Evolutionary conservation across 441 rosid species (phyloP).

Genomic region (Gossypium gossypioides): DNA sequence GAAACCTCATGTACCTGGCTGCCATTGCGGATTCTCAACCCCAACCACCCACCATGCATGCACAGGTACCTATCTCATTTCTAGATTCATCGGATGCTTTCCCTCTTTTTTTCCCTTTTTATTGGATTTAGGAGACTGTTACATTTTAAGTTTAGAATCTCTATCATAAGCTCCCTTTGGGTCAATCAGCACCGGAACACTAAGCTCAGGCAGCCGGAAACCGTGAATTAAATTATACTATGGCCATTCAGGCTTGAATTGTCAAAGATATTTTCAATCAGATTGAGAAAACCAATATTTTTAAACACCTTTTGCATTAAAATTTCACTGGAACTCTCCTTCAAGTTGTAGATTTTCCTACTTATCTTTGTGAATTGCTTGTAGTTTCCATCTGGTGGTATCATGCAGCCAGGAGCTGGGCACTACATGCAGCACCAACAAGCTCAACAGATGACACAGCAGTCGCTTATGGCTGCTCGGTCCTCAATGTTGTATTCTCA

Average conservation of each 20-base stretch:
- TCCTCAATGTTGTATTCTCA: slow-evolving; percentile 83
- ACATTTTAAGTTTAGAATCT: neutral
- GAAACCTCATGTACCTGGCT: slow-evolving; percentile 92
- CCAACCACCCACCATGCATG: slow-evolving; percentile 64
- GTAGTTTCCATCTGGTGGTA: slow-evolving; percentile 61
- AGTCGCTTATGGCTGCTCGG: slow-evolving; percentile 83
- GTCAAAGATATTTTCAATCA: neutral
- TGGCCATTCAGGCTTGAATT: neutral
- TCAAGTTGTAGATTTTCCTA: slow-evolving; percentile 5
- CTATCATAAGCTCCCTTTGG: neutral
- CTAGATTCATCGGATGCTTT: neutral
- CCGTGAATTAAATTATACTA: neutral
- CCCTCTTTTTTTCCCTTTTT: no score
- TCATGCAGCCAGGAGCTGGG: slow-evolving; percentile 58
- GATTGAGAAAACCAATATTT: no score
- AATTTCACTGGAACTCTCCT: neutral
- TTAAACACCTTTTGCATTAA: neutral
- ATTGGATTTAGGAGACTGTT: neutral
- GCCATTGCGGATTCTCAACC: slow-evolving; percentile 98
- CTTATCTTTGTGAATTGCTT: neutral
- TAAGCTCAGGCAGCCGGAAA: neutral
- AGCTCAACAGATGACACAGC: slow-evolving; percentile 79
- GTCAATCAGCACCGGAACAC: neutral
- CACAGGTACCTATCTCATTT: slow-evolving; percentile 46
- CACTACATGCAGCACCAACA: slow-evolving; percentile 86